Evolutionary conservation across 2,329 filamentous ascomycete species (phyloP).

Genomic region (Ophioceras dolichostomum): DNA sequence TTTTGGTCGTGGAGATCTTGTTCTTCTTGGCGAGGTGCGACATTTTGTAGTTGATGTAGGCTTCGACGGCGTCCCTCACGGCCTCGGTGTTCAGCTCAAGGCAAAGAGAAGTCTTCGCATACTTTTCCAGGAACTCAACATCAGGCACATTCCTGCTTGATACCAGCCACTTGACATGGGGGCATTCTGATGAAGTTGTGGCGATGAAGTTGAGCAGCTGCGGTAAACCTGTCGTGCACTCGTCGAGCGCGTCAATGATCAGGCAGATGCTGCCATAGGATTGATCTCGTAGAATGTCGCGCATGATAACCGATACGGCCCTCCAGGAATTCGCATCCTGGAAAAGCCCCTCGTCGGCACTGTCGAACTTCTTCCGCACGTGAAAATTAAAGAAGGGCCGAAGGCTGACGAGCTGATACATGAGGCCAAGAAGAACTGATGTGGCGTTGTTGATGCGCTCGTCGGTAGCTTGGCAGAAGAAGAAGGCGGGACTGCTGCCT

Average conservation of each 20-base stretch:
- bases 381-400: slow-evolving; percentile 20
- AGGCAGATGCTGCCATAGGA: slow-evolving; percentile 16
- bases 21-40: slow-evolving; percentile 9
- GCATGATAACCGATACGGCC: slow-evolving; percentile 23
- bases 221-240: slow-evolving; percentile 18
- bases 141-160: slow-evolving; percentile 27
- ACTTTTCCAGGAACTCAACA: slow-evolving; percentile 20
- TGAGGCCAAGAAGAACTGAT: slow-evolving; percentile 18
- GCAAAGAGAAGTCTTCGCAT: not conserved
- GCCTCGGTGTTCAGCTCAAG: slow-evolving; percentile 12
- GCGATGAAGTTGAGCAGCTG: slow-evolving; percentile 23
- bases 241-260: slow-evolving; percentile 34
- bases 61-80: slow-evolving; percentile 18
- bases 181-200: slow-evolving; percentile 6
- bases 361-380: slow-evolving; percentile 18
- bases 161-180: slow-evolving; percentile 26
- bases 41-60: slow-evolving; percentile 21
- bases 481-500: slow-evolving; percentile 10
- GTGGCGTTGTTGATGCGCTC: slow-evolving; percentile 14
- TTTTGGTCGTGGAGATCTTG: not conserved
- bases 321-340: slow-evolving; percentile 22
- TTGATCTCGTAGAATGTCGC: slow-evolving; percentile 22
- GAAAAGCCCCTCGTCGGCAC: slow-evolving; percentile 18
- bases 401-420: slow-evolving; percentile 15
- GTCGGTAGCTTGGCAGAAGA: slow-evolving; percentile 21